Base-by-base conservation (phyloP, 305 asterid species). In the Fraxinus dipetala region DNA sequence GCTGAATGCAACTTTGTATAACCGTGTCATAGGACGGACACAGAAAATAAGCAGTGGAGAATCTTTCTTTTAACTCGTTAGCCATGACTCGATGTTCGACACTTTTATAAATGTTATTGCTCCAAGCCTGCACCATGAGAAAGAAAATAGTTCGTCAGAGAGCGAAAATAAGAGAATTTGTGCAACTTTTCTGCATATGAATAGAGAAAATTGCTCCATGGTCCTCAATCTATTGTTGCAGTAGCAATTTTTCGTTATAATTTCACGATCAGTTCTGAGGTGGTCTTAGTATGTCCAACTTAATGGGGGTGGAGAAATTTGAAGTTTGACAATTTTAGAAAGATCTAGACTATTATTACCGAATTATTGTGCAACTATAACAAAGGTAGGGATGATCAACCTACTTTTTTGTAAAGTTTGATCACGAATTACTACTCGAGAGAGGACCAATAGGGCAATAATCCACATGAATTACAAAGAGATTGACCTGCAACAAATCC, bases 401-500 rank as follows among this genome's bases (percentile, higher is more conserved):
- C 31, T 59, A 22, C 16, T 76, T 13, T 24, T 31, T 38, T 30
- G n/a, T 36, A 6, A 14, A 38, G 18, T 24, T 43, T 5, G 32
- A n/a, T 18, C 10, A 36, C 0, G 18, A 70, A 56, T 26, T 77
- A 26, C 38, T n/a, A 28, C 45, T 59, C 22, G 5, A 8, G 65
- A 3, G 10, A 28, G 1, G n/a, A 40, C 24, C 2, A 28, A 7
- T 1, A 72, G 30, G 7, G 45, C 16, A 72, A 20, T 11, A 38
- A 24, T 14, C 18, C 20, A 59, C n/a, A 24, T 24, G 18, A 31
- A 32, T 30, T 70, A 70, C 40, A 16, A 30, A 31, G 4, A 28
- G 36, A 80, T 3, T 54, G 84, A 91, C 98, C 97, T 92, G 96
- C 72, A 95, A 88, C 22, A 95, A 78, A 63, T 95, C 98, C n/a